phyloP scores from a whole-genome alignment of 2,329 filamentous ascomycete genomes.

The Bipolaris gigantea region DNA sequence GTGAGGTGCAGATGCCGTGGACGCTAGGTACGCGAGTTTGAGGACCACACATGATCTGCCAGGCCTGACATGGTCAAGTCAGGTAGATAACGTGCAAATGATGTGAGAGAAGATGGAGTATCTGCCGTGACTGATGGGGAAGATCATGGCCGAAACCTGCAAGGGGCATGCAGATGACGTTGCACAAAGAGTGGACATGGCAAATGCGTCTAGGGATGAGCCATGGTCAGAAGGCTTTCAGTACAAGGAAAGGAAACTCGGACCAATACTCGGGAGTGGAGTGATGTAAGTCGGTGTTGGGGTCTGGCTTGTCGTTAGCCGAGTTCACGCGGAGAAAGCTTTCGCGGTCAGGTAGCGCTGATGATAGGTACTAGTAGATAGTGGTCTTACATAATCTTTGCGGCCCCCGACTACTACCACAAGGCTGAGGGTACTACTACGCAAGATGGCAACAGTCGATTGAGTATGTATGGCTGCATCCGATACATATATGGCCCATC shows the following conservation, averaged over 20 bases:
- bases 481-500: constrained; percentile 16
- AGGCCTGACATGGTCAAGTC: background rate
- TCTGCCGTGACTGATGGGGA: background rate
- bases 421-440: background rate
- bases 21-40: constrained; percentile 5
- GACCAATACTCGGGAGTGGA: background rate
- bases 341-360: too few relatives aligned
- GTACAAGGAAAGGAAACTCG: background rate
- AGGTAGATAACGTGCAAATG: background rate
- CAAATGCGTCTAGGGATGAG: background rate
- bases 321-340: background rate
- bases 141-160: background rate
- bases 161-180: background rate
- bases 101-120: background rate
- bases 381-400: too few relatives aligned
- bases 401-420: too few relatives aligned
- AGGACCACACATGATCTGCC: background rate
- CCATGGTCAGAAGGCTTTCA: background rate
- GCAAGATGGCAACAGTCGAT: constrained; percentile 15
- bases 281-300: background rate
- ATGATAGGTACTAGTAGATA: too few relatives aligned
- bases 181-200: background rate
- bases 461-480: constrained; percentile 14
- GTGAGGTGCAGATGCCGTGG: constrained; percentile 30
- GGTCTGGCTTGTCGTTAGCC: background rate